These are phyloP conservation scores for Claviceps pusilla DNA, from an alignment of 2,329 filamentous ascomycete species.

Conservation along the genomic window DNA sequence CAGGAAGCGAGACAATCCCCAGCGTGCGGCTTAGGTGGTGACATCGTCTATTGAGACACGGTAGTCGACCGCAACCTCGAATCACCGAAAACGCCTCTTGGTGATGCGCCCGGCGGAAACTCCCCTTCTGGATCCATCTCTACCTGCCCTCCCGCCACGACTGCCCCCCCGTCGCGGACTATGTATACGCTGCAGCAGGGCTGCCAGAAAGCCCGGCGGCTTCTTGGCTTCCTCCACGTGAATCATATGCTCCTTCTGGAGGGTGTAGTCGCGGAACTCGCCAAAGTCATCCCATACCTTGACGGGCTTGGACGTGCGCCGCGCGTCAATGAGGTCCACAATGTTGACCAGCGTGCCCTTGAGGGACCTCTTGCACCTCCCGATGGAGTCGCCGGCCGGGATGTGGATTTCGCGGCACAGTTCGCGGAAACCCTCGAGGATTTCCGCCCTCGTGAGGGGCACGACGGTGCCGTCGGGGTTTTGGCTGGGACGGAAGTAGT, in stretches of 20 bases:
- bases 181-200: no score
- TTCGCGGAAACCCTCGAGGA: slow-evolving; percentile 13
- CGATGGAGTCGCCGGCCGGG: slow-evolving; percentile 5
- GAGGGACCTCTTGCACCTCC: slow-evolving; percentile 11
- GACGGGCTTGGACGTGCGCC: slow-evolving; percentile 11
- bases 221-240: slow-evolving; percentile 10
- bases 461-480: slow-evolving; percentile 3
- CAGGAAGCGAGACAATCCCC: no score
- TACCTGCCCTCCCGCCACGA: no score
- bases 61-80: neutral
- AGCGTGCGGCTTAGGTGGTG: no score
- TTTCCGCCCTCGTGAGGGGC: neutral
- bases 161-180: no score
- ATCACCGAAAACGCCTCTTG: no score
- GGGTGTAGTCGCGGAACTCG: slow-evolving; percentile 13
- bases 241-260: slow-evolving; percentile 10
- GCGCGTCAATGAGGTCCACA: slow-evolving; percentile 17
- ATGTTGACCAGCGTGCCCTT: slow-evolving; percentile 18
- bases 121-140: no score
- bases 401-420: slow-evolving; percentile 16
- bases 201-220: neutral
- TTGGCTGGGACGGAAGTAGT: slow-evolving; percentile 12
- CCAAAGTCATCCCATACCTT: slow-evolving; percentile 15
- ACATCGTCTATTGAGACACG: neutral
- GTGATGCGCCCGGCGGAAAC: no score